Conservation (phyloP, 768 basidiomycete species). For the Tephrocybe sp. region DNA sequence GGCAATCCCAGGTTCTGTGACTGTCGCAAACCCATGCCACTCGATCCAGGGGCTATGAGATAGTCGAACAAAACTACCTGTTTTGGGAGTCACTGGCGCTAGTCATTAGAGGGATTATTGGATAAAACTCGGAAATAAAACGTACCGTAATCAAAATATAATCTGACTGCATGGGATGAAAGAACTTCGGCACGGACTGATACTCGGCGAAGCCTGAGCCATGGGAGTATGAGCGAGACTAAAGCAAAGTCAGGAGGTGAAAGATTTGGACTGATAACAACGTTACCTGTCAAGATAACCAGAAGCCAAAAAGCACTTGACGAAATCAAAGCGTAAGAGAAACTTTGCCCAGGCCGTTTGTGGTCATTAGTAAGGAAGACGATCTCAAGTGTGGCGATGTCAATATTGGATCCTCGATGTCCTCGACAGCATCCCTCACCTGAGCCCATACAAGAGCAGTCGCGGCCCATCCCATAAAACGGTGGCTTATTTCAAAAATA, state of each 20-base stretch:
- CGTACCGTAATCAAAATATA: slow-evolving; percentile 42
- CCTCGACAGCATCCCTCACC: slow-evolving; percentile 19
- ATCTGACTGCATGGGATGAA: slow-evolving; percentile 4
- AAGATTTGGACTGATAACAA: background rate
- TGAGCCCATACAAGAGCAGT: slow-evolving; percentile 44
- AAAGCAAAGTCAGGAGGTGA: background rate
- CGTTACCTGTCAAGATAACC: slow-evolving; percentile 4
- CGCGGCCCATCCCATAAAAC: slow-evolving; percentile 46
- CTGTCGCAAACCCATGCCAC: slow-evolving; percentile 60
- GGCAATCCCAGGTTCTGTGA: slow-evolving; percentile 45
- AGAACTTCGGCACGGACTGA: slow-evolving; percentile 8
- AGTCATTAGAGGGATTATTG: background rate
- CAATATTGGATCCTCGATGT: background rate
- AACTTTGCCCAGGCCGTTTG: slow-evolving; percentile 14
- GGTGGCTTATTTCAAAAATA: slow-evolving; percentile 42
- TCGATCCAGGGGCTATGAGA: slow-evolving; percentile 50
- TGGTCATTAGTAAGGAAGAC: slow-evolving; percentile 47
- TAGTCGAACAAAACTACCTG: slow-evolving; percentile 30
- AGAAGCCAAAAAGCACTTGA: slow-evolving; percentile 3
- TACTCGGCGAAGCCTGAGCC: slow-evolving; percentile 7
- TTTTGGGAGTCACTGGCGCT: slow-evolving; percentile 38
- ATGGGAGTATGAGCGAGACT: slow-evolving; percentile 32
- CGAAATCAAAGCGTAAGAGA: slow-evolving; percentile 1
- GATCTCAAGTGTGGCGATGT: slow-evolving; percentile 27
- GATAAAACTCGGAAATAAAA: background rate